A percentile compares a stretch with the other conserved stretches of the same genome.
These are phyloP conservation scores for Ophiocytium majus DNA, from an alignment of 352 stramenopile genomes.

Conservation along the genomic window DNA sequence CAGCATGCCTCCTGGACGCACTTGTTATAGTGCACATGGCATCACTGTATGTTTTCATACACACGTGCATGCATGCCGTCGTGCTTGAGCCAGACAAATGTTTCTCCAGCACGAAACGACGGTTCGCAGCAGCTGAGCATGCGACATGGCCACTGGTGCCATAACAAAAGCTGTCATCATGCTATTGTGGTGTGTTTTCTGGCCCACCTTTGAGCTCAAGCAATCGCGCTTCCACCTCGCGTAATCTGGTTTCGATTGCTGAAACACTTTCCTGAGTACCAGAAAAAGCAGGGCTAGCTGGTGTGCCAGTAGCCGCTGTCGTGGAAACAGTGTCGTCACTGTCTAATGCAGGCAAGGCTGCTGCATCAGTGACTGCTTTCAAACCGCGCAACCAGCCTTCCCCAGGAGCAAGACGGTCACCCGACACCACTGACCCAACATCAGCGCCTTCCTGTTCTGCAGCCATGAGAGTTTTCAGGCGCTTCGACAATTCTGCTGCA, in stretches of 20 bases:
- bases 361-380: background rate
- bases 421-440: background rate
- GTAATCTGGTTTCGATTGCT: background rate
- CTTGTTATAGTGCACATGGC: background rate
- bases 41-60: background rate
- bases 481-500: background rate
- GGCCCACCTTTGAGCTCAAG: background rate
- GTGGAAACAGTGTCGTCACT: background rate
- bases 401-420: no score
- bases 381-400: background rate
- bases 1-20: no score
- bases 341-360: no score
- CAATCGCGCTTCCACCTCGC: background rate
- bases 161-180: background rate
- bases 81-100: background rate
- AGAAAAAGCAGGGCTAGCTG: background rate
- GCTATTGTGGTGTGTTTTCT: background rate
- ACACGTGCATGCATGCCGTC: background rate
- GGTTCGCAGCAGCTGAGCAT: no score
- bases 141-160: no score
- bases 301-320: background rate
- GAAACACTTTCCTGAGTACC: background rate
- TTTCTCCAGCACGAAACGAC: no score
- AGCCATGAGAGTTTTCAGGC: background rate
- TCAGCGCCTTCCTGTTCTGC: background rate